Conservation (phyloP, 768 basidiomycete species). For the Sarcodon aspratus region DNA sequence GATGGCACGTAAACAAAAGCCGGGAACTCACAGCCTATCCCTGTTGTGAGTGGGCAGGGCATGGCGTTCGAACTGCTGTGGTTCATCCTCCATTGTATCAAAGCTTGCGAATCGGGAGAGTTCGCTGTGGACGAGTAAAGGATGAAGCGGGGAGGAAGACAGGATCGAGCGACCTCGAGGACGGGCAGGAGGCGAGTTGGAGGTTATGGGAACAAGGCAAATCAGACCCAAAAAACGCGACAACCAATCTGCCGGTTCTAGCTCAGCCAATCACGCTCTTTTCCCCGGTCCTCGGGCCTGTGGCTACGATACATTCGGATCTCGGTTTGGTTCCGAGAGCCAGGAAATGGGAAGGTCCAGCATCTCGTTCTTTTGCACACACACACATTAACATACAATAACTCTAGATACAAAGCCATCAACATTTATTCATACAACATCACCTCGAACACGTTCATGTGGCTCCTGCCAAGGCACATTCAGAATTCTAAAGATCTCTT, state of each 20-base stretch:
- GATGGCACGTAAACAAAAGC: neutral
- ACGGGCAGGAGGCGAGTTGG: neutral
- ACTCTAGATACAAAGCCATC: too few species aligned
- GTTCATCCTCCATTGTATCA: constrained; percentile 11
- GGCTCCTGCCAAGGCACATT: constrained; percentile 79
- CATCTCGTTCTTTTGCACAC: neutral
- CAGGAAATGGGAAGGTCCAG: too few species aligned
- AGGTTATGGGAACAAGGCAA: neutral
- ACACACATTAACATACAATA: neutral
- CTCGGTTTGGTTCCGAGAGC: too few species aligned
- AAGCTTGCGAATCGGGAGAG: neutral
- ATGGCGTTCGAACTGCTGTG: constrained; percentile 11
- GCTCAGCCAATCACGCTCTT: too few species aligned
- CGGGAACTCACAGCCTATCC: constrained; percentile 24
- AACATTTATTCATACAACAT: constrained; percentile 2
- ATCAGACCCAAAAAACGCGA: neutral
- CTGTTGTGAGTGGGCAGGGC: constrained; percentile 19
- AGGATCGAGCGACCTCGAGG: neutral
- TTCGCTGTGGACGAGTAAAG: neutral
- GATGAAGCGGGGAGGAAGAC: neutral
- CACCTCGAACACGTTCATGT: constrained; percentile 51
- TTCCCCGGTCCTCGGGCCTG: too few species aligned
- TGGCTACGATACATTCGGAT: too few species aligned
- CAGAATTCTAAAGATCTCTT: constrained; percentile 75
- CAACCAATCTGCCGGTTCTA: neutral